phyloP scores from a whole-genome alignment of 805 yeast genomes.

The Diddensiella caesifluorescens region DNA sequence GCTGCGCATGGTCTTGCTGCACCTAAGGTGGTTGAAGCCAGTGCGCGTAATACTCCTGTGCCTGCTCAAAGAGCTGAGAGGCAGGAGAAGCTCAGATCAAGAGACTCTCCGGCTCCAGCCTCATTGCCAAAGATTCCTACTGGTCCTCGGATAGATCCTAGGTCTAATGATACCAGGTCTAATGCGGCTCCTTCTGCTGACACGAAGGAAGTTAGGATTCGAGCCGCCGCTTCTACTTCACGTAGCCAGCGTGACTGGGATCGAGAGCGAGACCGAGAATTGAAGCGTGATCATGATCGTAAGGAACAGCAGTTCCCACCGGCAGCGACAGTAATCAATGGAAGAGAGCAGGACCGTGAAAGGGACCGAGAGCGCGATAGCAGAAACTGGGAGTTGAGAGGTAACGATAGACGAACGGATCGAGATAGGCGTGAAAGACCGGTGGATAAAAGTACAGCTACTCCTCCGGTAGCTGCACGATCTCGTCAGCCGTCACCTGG shows the following conservation, averaged over 20 bases:
- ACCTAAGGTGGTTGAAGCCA: too few relatives aligned
- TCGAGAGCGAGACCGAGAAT: constrained; percentile 12
- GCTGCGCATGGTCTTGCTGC: not conserved
- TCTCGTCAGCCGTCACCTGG: too few relatives aligned
- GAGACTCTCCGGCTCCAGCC: constrained; percentile 1
- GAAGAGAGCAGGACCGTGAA: constrained; percentile 19
- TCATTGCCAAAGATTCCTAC: constrained; percentile 8
- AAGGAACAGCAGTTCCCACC: too few relatives aligned
- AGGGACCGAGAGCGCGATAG: constrained; percentile 4
- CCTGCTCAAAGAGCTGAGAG: not conserved
- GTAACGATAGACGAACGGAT: too few relatives aligned
- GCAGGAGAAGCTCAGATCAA: not conserved
- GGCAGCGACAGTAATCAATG: too few relatives aligned
- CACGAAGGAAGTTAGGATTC: too few relatives aligned
- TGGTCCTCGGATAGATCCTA: not conserved
- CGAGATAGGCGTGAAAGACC: not conserved
- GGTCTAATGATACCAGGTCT: not conserved
- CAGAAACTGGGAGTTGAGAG: not conserved
- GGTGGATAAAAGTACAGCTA: too few relatives aligned
- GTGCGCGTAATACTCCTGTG: too few relatives aligned
- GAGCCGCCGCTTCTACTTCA: constrained; percentile 2
- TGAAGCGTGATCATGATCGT: too few relatives aligned
- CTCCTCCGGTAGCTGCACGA: too few relatives aligned
- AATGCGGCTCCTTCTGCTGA: not conserved
- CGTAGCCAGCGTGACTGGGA: constrained; percentile 7